Percentiles rank a stretch among this genome's conserved stretches.
These are phyloP conservation scores for Solanum pimpinellifolium DNA, from an alignment of 257 asterid species.

Conservation along the genomic window DNA sequence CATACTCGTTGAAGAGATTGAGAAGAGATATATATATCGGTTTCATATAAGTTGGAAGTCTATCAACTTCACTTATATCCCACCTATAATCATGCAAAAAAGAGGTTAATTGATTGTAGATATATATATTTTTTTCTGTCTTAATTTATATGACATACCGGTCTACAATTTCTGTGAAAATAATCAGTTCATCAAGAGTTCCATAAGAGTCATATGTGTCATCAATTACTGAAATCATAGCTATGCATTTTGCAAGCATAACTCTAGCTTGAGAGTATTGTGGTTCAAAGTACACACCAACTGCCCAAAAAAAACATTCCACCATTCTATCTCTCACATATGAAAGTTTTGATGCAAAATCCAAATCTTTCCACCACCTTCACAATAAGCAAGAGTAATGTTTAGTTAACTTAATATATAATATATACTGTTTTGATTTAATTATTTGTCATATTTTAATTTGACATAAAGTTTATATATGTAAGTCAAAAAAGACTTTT, in stretches of 20 bases:
- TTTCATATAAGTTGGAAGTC: neutral
- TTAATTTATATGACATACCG: neutral
- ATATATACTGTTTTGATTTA: too few species aligned
- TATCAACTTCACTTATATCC: neutral
- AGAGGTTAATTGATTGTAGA: neutral
- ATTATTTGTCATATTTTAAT: neutral
- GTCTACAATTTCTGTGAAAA: neutral
- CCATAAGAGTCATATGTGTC: slow-evolving; percentile 19
- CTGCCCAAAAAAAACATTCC: slow-evolving; percentile 17
- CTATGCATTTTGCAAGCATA: slow-evolving; percentile 2
- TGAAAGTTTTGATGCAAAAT: slow-evolving; percentile 2
- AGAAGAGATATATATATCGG: neutral
- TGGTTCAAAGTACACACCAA: slow-evolving; percentile 9
- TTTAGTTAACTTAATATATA: neutral
- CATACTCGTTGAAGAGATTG: neutral
- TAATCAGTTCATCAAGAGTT: neutral
- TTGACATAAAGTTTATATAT: too few species aligned
- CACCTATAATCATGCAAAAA: neutral
- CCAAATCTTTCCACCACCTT: slow-evolving; percentile 12
- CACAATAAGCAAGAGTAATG: neutral
- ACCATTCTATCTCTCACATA: slow-evolving; percentile 13
- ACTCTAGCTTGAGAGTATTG: neutral
- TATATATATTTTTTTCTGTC: neutral
- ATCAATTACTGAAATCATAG: neutral
- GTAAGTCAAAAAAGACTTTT: neutral